Conservation (phyloP, 2,329 filamentous ascomycete species). For the Fusarium tupiense region DNA sequence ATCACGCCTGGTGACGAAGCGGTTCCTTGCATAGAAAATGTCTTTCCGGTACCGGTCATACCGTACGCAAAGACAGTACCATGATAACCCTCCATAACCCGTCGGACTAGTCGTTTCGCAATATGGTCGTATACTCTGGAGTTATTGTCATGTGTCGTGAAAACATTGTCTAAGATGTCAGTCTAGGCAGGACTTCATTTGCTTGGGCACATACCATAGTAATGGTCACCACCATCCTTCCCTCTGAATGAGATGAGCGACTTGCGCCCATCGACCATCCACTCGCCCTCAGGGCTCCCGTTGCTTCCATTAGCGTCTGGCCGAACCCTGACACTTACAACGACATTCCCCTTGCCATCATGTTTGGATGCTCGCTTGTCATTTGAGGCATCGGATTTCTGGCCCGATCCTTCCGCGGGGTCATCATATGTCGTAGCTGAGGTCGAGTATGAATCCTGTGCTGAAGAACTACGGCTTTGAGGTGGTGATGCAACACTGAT, state of each 20-base stretch:
- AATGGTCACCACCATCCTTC: slow-evolving; percentile 91
- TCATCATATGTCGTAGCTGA: slow-evolving; percentile 92
- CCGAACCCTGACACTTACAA: slow-evolving; percentile 93
- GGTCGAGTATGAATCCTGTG: slow-evolving; percentile 91
- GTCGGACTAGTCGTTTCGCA: slow-evolving; percentile 90
- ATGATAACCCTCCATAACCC: slow-evolving; percentile 99
- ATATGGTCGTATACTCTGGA: slow-evolving; percentile 92
- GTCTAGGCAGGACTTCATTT: slow-evolving; percentile 1
- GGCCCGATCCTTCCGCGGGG: slow-evolving; percentile 64
- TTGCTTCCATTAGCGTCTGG: slow-evolving; percentile 78
- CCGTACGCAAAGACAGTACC: slow-evolving; percentile 98
- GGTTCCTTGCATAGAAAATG: slow-evolving; percentile 99
- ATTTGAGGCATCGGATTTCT: slow-evolving; percentile 44
- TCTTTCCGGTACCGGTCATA: slow-evolving; percentile 99
- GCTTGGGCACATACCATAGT: slow-evolving; percentile 73
- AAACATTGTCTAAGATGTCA: slow-evolving; percentile 83
- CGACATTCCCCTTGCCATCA: slow-evolving; percentile 91
- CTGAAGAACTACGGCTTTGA: slow-evolving; percentile 90
- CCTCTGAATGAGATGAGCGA: slow-evolving; percentile 85
- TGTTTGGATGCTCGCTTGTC: slow-evolving; percentile 63
- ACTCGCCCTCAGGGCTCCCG: slow-evolving; percentile 77
- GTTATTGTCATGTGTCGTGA: slow-evolving; percentile 93
- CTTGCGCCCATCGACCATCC: slow-evolving; percentile 88
- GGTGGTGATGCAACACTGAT: slow-evolving; percentile 83
- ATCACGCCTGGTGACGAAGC: slow-evolving; percentile 96